These are phyloP conservation scores for Hypomyces rosellus DNA, from an alignment of 2,329 filamentous ascomycete species.

Conservation along the genomic window DNA sequence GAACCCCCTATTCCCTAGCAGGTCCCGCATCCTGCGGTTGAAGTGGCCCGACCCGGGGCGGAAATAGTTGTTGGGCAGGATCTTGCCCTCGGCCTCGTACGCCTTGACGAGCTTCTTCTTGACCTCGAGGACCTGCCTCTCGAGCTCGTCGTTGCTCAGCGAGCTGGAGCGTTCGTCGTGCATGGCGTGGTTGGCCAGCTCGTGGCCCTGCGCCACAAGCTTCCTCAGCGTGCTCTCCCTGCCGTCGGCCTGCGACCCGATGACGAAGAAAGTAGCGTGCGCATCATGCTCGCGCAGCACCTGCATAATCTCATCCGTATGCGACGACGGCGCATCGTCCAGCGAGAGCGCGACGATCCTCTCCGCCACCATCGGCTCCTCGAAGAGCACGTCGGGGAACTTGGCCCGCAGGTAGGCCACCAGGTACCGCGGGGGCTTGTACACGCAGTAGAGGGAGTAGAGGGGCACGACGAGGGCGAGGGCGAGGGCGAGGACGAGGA, in stretches of 20 bases:
- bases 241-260: constrained; percentile 66
- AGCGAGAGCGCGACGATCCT: constrained; percentile 77
- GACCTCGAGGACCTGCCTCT: constrained; percentile 58
- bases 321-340: constrained; percentile 73
- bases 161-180: constrained; percentile 68
- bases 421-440: constrained; percentile 70
- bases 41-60: constrained; percentile 83
- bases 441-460: constrained; percentile 59
- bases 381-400: constrained; percentile 77
- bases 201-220: constrained; percentile 57
- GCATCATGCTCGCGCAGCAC: constrained; percentile 61
- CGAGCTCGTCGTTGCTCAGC: constrained; percentile 53
- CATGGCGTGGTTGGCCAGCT: constrained; percentile 86
- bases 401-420: constrained; percentile 63
- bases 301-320: constrained; percentile 64
- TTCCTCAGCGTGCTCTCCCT: constrained; percentile 48
- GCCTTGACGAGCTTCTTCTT: constrained; percentile 52
- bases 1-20: constrained; percentile 58
- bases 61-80: constrained; percentile 60
- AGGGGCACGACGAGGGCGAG: constrained; percentile 32
- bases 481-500: constrained; percentile 33
- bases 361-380: constrained; percentile 48
- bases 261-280: constrained; percentile 81
- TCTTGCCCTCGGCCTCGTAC: constrained; percentile 41
- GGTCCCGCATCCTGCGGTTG: constrained; percentile 58